Evolutionary conservation across 1,139 yeast genomes (phyloP), one percentile per base, ranked within the genome.

Genomic region (Geotrichum histeridarum): DNA sequence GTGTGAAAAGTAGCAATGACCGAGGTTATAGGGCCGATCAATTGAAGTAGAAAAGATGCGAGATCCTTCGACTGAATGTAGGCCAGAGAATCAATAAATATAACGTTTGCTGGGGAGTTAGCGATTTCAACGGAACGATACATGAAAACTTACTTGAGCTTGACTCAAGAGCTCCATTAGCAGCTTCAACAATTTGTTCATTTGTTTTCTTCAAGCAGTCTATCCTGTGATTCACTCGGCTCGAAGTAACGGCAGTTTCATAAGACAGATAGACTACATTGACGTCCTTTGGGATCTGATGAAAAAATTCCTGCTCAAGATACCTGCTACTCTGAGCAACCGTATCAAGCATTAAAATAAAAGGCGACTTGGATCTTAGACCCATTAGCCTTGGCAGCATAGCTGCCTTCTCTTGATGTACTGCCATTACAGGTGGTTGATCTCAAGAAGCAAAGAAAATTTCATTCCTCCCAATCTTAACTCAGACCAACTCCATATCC

Each of bases 311-410:
- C 27, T 73, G 68, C 0, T 86, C 64, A 14, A 91, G 68, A 55
- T 73, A 66, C 44, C 72, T 64, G 0, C 90, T 79, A 0, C 93
- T 79, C 67, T 91, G 97, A 0, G 79, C 74, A 15, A 89, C 69
- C 0, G 87, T 77, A 66, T 91, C 98, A 11, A 80, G 68, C 2
- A 85, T 73, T 5, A 91, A 73, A 12, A 88, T 70, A 57, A 91
- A 80, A 0, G 95, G 94, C 0, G 94, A 78, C 17, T 72, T 72
- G 63, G 91, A 97, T 60, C 83, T 84, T 48, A 87, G 72, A 1
- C 83, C 72, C 9, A 91, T 70, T 8, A 88, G 71, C 57, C 97
- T 72, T 50, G 68, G 62, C 47, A 70, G 60, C 14, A 70, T 57
- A 30, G 64, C 68, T 1, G 72, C 61, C 49, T 67, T 63, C 37